These are phyloP conservation scores for Geranomyces variabilis DNA, from an alignment of 192 early-diverging fungal genomes.

Conservation along the genomic window DNA sequence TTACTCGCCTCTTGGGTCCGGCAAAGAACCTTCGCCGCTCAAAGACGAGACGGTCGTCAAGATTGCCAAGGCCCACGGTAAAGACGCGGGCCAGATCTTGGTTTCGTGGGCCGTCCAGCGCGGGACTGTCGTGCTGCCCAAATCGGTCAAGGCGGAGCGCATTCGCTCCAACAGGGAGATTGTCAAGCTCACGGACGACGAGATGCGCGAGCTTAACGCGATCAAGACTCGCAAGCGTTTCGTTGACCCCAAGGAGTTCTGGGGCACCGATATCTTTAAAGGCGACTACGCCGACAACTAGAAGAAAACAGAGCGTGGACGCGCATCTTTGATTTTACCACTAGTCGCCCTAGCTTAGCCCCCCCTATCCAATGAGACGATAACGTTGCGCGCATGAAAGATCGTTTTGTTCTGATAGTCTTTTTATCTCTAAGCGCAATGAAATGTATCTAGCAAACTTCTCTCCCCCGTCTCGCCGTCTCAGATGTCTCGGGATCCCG, in stretches of 20 bases:
- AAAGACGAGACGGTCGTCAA: conserved; percentile 50
- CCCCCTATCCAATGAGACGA: too few relatives aligned
- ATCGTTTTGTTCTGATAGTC: too few relatives aligned
- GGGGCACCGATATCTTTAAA: conserved; percentile 33
- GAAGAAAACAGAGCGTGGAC: not conserved
- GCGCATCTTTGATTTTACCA: too few relatives aligned
- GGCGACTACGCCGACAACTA: conserved; percentile 13
- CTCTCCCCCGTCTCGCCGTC: too few relatives aligned
- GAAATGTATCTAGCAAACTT: too few relatives aligned
- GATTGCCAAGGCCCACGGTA: conserved; percentile 70
- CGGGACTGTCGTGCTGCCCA: conserved; percentile 79
- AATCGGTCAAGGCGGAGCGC: conserved; percentile 68
- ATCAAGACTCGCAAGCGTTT: conserved; percentile 40
- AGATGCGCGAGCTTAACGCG: conserved; percentile 45
- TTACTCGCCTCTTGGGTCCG: conserved; percentile 80
- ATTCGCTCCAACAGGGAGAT: conserved; percentile 50
- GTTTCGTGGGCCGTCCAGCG: conserved; percentile 77
- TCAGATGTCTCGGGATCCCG: too few relatives aligned
- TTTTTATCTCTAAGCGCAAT: too few relatives aligned
- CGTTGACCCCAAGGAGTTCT: conserved; percentile 34
- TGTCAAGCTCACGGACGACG: conserved; percentile 15
- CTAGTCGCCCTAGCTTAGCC: too few relatives aligned
- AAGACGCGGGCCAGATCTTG: conserved; percentile 71
- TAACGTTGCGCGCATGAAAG: too few relatives aligned
- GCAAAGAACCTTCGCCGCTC: conserved; percentile 9